phyloP scores from a whole-genome alignment of 2,329 filamentous ascomycete species.

The Diaporthe sp. region DNA sequence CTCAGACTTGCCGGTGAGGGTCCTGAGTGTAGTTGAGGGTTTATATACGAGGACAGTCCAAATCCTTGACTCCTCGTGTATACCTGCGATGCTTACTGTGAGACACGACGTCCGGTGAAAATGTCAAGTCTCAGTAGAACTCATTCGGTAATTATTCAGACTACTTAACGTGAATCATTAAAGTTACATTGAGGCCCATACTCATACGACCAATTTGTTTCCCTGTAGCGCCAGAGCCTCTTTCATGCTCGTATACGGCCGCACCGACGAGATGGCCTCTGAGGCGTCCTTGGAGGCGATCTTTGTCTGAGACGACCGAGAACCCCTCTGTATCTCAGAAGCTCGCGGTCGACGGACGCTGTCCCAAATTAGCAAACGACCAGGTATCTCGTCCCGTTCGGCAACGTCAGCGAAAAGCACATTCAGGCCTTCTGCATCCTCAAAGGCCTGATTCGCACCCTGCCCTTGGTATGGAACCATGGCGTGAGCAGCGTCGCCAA shows the following conservation, averaged over 20 bases:
- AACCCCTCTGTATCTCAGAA: neutral
- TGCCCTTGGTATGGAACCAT: slow-evolving; percentile 25
- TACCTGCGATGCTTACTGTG: too few relatives aligned
- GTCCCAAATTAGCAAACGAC: neutral
- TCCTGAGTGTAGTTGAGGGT: too few relatives aligned
- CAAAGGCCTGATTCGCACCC: slow-evolving; percentile 17
- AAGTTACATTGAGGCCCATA: neutral
- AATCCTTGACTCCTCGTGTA: too few relatives aligned
- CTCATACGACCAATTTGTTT: neutral
- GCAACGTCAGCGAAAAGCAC: neutral
- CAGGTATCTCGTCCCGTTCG: neutral
- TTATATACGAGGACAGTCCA: too few relatives aligned
- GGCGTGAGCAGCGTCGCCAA: slow-evolving; percentile 24
- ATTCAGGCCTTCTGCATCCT: slow-evolving; percentile 13
- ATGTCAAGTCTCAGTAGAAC: too few relatives aligned
- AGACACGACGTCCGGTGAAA: too few relatives aligned
- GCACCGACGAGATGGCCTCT: neutral
- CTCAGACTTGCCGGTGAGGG: too few relatives aligned
- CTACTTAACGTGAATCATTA: too few relatives aligned
- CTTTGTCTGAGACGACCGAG: neutral
- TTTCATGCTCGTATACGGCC: neutral
- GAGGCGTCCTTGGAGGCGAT: neutral
- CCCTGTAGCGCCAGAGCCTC: neutral
- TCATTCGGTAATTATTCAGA: neutral
- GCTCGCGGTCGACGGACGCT: slow-evolving; percentile 4